phyloP scores from a whole-genome alignment of 2,329 filamentous ascomycete genomes.

The Aspergillus sp. region DNA sequence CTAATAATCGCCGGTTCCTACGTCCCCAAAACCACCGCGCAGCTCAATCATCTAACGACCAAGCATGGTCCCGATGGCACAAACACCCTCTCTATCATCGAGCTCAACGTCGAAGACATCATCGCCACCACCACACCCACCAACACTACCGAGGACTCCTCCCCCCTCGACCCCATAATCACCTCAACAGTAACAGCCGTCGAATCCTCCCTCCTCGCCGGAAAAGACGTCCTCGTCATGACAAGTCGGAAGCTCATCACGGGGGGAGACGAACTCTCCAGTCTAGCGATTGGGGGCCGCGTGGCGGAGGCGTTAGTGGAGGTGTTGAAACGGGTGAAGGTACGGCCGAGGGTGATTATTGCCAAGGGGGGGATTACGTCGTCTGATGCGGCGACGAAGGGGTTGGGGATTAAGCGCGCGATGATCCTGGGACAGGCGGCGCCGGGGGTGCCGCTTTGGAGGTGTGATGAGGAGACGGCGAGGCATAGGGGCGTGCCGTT shows the following conservation, averaged over 20 bases:
- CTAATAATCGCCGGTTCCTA: slow-evolving; percentile 61
- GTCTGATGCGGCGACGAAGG: slow-evolving; percentile 61
- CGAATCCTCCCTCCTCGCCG: slow-evolving; percentile 45
- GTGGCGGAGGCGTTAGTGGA: slow-evolving; percentile 56
- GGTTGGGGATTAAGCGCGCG: slow-evolving; percentile 56
- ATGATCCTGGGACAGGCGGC: slow-evolving; percentile 60
- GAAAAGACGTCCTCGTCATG: slow-evolving; percentile 61
- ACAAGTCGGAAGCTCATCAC: slow-evolving; percentile 58
- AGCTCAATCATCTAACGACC: slow-evolving; percentile 49
- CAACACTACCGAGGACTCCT: too few species aligned
- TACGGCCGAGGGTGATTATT: slow-evolving; percentile 58
- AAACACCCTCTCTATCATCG: slow-evolving; percentile 47
- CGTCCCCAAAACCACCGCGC: slow-evolving; percentile 61
- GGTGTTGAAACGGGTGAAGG: slow-evolving; percentile 51
- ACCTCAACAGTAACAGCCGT: slow-evolving; percentile 30
- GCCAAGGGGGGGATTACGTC: slow-evolving; percentile 63
- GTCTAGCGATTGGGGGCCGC: slow-evolving; percentile 56
- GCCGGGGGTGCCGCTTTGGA: slow-evolving; percentile 61
- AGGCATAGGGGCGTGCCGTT: slow-evolving; percentile 57
- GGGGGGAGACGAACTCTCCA: slow-evolving; percentile 53
- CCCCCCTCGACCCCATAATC: slow-evolving; percentile 5
- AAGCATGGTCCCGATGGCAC: slow-evolving; percentile 37
- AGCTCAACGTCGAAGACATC: slow-evolving; percentile 53
- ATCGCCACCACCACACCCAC: slow-evolving; percentile 32
- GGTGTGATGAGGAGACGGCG: slow-evolving; percentile 56